Evolutionary conservation across 768 basidiomycete species (phyloP).

Genomic region (Boletus coccyginus): DNA sequence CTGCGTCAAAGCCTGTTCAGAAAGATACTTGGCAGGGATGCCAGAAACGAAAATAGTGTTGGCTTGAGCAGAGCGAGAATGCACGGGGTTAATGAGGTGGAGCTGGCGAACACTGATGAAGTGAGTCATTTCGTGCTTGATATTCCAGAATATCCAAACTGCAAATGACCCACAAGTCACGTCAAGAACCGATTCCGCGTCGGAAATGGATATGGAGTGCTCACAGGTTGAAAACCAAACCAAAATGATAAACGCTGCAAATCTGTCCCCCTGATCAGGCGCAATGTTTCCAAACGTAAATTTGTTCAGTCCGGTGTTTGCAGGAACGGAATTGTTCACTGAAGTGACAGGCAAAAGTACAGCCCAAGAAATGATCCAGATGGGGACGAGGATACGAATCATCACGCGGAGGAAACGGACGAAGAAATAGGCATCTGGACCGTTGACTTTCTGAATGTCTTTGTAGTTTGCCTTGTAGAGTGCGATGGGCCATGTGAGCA

Average conservation of each 20-base stretch:
- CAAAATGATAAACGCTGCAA: conserved; percentile 75
- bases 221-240: conserved; percentile 76
- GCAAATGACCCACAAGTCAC: neutral
- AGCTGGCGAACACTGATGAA: conserved; percentile 81
- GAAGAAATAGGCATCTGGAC: conserved; percentile 91
- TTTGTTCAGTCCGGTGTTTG: conserved; percentile 55
- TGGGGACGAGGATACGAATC: conserved; percentile 77
- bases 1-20: conserved; percentile 58
- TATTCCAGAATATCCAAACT: conserved; percentile 87
- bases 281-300: conserved; percentile 84
- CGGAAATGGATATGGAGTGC: conserved; percentile 28
- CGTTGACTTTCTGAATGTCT: conserved; percentile 65
- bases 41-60: conserved; percentile 90
- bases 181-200: neutral
- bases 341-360: conserved; percentile 77
- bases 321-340: conserved; percentile 45
- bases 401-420: conserved; percentile 88
- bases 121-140: conserved; percentile 75
- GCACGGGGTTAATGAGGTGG: conserved; percentile 70
- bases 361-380: conserved; percentile 88
- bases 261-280: conserved; percentile 48
- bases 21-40: conserved; percentile 76
- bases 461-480: conserved; percentile 61
- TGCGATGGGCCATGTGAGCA: conserved; percentile 66
- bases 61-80: conserved; percentile 80